Conservation (phyloP, 495 filamentous ascomycete species). For the Penicillium bovifimosum region DNA sequence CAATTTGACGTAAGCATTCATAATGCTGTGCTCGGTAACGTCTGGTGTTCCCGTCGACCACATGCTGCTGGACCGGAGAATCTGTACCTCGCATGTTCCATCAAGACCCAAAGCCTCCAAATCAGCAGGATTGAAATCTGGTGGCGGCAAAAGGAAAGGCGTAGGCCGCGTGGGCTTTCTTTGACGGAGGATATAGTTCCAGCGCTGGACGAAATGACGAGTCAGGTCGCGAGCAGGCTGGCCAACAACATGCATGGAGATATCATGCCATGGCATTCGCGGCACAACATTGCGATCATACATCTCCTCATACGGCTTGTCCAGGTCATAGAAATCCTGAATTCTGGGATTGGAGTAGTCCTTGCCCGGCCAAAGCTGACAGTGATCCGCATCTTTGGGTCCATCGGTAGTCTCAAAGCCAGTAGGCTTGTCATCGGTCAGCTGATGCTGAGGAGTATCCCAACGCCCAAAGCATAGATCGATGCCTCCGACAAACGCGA, state of each 20-base stretch:
- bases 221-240: conserved; percentile 93
- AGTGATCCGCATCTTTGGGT: conserved; percentile 87
- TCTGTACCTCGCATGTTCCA: conserved; percentile 94
- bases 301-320: conserved; percentile 98
- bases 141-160: conserved; percentile 86
- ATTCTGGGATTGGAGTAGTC: conserved; percentile 97
- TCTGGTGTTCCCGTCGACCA: conserved; percentile 91
- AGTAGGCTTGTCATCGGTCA: conserved; percentile 90
- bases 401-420: conserved; percentile 76
- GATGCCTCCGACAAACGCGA: conserved; percentile 94
- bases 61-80: conserved; percentile 78
- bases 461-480: conserved; percentile 97
- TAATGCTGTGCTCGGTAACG: conserved; percentile 83
- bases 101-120: conserved; percentile 80
- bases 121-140: conserved; percentile 81
- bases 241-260: conserved; percentile 96
- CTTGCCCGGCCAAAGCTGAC: conserved; percentile 96
- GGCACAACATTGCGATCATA: conserved; percentile 85
- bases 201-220: conserved; percentile 96
- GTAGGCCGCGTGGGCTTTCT: conserved; percentile 91
- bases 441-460: conserved; percentile 89
- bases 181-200: conserved; percentile 95
- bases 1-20: conserved; percentile 89
- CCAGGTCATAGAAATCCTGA: conserved; percentile 87
- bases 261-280: conserved; percentile 98